Conservation (phyloP, 306 rosid species). For the Mucuna pruriens region DNA sequence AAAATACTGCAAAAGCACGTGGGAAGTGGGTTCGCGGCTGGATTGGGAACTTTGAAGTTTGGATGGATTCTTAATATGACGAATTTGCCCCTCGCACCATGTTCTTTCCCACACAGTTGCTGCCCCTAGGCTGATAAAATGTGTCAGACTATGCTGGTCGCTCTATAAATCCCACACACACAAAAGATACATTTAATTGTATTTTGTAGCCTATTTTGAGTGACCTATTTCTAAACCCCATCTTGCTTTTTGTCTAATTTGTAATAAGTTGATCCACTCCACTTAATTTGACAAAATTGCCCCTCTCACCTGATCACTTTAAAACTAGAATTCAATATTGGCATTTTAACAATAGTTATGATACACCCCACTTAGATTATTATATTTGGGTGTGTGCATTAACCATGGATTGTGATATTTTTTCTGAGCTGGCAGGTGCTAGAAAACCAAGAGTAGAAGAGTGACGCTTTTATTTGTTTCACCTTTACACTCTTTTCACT, state of each 20-base stretch:
- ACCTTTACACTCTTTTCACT: not conserved
- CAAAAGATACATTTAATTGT: not conserved
- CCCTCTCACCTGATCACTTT: not conserved
- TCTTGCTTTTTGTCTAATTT: not conserved
- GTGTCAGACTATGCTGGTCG: not conserved
- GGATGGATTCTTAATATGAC: constrained; percentile 41
- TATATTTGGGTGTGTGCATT: constrained; percentile 1
- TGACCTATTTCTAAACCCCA: not conserved
- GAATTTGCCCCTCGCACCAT: constrained; percentile 30
- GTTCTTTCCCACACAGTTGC: not conserved
- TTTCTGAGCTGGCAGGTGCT: constrained; percentile 7
- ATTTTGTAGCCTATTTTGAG: not conserved
- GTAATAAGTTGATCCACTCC: not conserved
- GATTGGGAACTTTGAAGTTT: constrained; percentile 20
- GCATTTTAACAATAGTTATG: not conserved
- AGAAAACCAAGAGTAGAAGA: constrained; percentile 2
- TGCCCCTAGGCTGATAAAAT: not conserved
- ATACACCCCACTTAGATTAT: not conserved
- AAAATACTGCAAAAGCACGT: constrained; percentile 55
- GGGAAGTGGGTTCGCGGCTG: constrained; percentile 42
- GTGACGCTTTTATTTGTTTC: constrained; percentile 6
- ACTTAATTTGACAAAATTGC: constrained; percentile 1
- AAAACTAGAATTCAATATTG: too few relatives aligned
- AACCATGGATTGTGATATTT: not conserved
- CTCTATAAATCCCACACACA: not conserved